A percentile compares a stretch with the other conserved stretches of the same genome.
Evolutionary conservation across 805 yeast species (phyloP).

Genomic region (Monosporozyma aerobia): DNA sequence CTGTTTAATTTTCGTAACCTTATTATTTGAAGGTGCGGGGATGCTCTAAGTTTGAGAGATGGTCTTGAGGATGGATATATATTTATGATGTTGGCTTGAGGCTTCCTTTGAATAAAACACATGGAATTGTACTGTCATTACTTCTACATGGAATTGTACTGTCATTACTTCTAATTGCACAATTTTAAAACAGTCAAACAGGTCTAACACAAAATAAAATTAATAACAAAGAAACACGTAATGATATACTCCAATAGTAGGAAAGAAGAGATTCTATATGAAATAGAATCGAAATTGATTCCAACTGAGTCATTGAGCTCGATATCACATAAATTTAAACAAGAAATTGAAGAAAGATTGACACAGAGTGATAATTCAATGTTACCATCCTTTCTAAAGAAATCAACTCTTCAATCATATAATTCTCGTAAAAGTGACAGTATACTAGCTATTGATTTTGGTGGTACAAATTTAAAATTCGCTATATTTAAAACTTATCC

Average conservation of each 20-base stretch:
- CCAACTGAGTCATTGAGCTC: slow-evolving; percentile 9
- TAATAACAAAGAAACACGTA: background rate
- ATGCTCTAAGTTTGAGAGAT: background rate
- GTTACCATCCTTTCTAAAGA: slow-evolving; percentile 11
- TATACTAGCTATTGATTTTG: slow-evolving; percentile 23
- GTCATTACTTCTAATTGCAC: background rate
- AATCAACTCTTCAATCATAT: background rate
- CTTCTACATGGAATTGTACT: background rate
- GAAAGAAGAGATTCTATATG: slow-evolving; percentile 4
- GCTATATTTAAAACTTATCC: slow-evolving; percentile 13
- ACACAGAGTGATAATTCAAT: slow-evolving; percentile 15
- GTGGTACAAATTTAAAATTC: slow-evolving; percentile 22
- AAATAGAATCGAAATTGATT: slow-evolving; percentile 5
- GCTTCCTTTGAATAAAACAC: background rate
- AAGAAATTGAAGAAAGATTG: slow-evolving; percentile 12
- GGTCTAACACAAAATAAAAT: background rate
- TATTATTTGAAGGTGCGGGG: background rate
- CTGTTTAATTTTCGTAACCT: background rate
- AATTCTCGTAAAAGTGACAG: background rate
- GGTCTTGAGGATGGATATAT: background rate
- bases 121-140: background rate
- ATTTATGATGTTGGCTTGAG: background rate
- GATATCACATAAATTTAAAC: slow-evolving; percentile 8
- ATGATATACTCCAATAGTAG: background rate
- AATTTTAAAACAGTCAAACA: background rate